Percentiles rank a stretch among this genome's conserved stretches.
phyloP scores from a whole-genome alignment of 2,329 filamentous ascomycete genomes.

The Aspergillus piperis region DNA sequence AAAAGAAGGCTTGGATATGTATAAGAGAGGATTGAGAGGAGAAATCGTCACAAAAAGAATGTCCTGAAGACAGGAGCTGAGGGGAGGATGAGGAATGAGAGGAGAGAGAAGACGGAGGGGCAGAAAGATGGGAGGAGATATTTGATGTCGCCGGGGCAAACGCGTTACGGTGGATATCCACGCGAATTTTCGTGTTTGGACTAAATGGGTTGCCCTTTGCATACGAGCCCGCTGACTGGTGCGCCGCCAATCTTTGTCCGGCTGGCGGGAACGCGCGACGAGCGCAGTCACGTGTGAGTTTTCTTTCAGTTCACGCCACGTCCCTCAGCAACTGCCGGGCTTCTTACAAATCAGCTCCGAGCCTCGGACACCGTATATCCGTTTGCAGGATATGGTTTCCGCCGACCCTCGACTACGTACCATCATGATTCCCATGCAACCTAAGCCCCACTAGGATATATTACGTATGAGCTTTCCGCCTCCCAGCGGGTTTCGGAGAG shows the following conservation, averaged over 20 bases:
- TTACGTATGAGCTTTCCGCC: too few species aligned
- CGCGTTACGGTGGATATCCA: slow-evolving; percentile 32
- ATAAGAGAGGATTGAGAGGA: slow-evolving; percentile 5
- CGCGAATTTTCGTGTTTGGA: slow-evolving; percentile 40
- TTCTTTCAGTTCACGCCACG: slow-evolving; percentile 9
- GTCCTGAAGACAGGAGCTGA: slow-evolving; percentile 18
- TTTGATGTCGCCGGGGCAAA: slow-evolving; percentile 36
- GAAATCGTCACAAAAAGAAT: slow-evolving; percentile 6
- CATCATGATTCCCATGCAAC: not conserved
- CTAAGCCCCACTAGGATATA: not conserved
- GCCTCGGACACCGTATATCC: not conserved
- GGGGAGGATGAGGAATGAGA: slow-evolving; percentile 24
- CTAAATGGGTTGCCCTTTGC: slow-evolving; percentile 29
- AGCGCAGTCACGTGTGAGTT: slow-evolving; percentile 24
- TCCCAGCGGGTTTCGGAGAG: too few species aligned
- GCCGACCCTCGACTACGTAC: not conserved
- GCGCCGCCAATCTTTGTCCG: slow-evolving; percentile 2
- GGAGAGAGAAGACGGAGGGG: slow-evolving; percentile 32
- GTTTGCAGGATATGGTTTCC: not conserved
- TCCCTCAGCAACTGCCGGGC: not conserved
- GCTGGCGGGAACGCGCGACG: slow-evolving; percentile 20
- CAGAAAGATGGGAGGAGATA: slow-evolving; percentile 28
- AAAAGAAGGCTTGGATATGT: slow-evolving; percentile 8
- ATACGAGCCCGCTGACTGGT: not conserved
- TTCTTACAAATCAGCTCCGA: slow-evolving; percentile 8